Percentiles rank a stretch among this genome's conserved stretches.
phyloP scores from a whole-genome alignment of 164 flowering plant genomes.

The Warburgia ugandensis region DNA sequence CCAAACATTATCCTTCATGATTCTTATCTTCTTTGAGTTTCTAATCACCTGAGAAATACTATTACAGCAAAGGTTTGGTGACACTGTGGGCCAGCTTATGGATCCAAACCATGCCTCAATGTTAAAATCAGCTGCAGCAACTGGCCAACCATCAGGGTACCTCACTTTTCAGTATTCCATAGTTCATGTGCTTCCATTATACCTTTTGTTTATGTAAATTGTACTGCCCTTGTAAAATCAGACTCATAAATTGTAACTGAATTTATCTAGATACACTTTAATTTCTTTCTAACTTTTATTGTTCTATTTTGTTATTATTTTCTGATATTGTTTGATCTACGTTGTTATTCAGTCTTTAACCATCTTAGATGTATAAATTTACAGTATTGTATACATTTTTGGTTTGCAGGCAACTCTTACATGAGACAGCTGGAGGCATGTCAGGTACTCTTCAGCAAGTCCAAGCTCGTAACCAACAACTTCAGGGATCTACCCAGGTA shows the following conservation, averaged over 20 bases:
- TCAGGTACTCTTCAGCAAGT: constrained; percentile 69
- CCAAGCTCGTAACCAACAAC: constrained; percentile 79
- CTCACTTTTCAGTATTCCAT: constrained; percentile 5
- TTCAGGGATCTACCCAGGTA: constrained; percentile 66
- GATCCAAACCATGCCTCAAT: constrained; percentile 79
- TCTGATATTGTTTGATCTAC: too few species aligned
- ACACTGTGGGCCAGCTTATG: constrained; percentile 68
- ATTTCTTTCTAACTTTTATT: too few species aligned
- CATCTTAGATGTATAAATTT: too few species aligned
- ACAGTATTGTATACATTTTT: too few species aligned
- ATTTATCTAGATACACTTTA: too few species aligned
- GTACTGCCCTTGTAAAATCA: too few species aligned
- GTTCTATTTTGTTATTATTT: too few species aligned
- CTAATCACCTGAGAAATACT: neutral
- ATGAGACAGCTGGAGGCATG: constrained; percentile 79
- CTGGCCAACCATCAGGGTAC: constrained; percentile 91
- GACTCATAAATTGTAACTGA: too few species aligned
- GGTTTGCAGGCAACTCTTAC: constrained; percentile 87
- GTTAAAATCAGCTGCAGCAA: constrained; percentile 69
- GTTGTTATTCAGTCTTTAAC: too few species aligned
- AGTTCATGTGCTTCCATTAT: neutral
- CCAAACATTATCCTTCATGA: neutral
- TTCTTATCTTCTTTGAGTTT: neutral
- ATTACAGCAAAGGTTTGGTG: constrained; percentile 76
- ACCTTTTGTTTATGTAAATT: too few species aligned